phyloP scores from a whole-genome alignment of 139 green algal species.

The Micractinium sp. region DNA sequence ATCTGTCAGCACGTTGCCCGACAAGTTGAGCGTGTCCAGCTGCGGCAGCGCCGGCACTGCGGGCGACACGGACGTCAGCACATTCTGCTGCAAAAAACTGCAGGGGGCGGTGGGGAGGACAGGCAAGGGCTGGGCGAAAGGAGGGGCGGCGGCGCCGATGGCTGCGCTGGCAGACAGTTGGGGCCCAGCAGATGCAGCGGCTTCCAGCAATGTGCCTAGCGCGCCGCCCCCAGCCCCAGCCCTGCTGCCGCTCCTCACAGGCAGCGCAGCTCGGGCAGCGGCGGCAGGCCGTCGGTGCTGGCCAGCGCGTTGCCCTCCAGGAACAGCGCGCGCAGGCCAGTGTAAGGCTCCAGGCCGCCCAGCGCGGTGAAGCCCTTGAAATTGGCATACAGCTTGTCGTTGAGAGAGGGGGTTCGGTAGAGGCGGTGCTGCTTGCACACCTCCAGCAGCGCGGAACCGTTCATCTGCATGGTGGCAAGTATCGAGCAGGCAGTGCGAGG shows the following conservation, averaged over 20 bases:
- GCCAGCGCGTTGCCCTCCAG: constrained; percentile 89
- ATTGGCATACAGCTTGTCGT: constrained; percentile 91
- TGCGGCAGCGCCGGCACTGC: constrained; percentile 53
- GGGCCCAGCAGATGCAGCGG: not conserved
- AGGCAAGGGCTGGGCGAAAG: not conserved
- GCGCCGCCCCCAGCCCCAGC: not conserved
- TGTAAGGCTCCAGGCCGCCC: constrained; percentile 78
- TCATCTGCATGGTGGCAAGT: constrained; percentile 69
- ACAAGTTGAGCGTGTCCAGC: constrained; percentile 86
- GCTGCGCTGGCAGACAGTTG: not conserved
- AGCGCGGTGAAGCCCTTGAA: constrained; percentile 84
- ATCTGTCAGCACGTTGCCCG: constrained; percentile 73
- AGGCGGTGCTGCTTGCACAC: constrained; percentile 81
- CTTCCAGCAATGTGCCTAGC: not conserved
- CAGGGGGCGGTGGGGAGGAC: not conserved
- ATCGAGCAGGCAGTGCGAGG: not conserved
- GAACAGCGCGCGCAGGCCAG: constrained; percentile 82
- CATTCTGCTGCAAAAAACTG: constrained; percentile 91
- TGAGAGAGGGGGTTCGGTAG: constrained; percentile 82
- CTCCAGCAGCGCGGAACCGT: constrained; percentile 49
- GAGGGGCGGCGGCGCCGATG: not conserved
- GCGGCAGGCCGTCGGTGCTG: constrained; percentile 74
- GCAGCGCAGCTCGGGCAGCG: constrained; percentile 80
- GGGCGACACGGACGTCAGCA: constrained; percentile 58
- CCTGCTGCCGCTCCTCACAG: constrained; percentile 60